Percentiles rank a stretch among this genome's conserved stretches.
phyloP scores from a whole-genome alignment of 257 asterid genomes.

The Nyctanthes arbortristis region DNA sequence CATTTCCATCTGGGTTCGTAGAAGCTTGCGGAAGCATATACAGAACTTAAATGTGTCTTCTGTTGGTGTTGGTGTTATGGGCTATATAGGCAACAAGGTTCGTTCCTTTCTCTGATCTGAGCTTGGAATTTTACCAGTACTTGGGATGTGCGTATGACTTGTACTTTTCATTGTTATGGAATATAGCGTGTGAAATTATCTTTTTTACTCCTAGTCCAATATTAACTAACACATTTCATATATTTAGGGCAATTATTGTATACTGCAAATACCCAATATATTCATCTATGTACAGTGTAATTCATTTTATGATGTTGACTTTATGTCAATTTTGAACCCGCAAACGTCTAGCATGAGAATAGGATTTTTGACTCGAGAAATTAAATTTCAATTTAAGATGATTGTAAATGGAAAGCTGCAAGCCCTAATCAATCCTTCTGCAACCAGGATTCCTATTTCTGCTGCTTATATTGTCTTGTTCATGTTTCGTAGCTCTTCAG shows the following conservation, averaged over 20 bases:
- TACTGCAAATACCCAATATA: no score
- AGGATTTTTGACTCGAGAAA: background rate
- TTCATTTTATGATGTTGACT: background rate
- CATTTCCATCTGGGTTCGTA: conserved; percentile 85
- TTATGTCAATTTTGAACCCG: background rate
- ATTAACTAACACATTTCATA: background rate
- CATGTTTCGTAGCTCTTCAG: background rate
- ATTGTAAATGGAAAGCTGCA: background rate
- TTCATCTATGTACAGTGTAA: background rate
- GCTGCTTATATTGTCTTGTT: background rate
- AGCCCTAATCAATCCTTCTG: background rate
- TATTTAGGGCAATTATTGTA: background rate
- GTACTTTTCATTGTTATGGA: background rate
- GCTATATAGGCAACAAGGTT: conserved; percentile 98
- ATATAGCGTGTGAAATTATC: background rate
- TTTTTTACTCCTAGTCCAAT: background rate
- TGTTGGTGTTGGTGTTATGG: conserved; percentile 99
- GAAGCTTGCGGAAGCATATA: conserved; percentile 77
- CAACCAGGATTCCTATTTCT: background rate
- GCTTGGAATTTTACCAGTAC: conserved; percentile 14
- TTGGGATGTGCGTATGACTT: background rate
- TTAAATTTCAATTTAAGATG: background rate
- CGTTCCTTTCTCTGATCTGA: conserved; percentile 26
- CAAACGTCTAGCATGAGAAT: background rate
- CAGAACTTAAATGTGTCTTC: conserved; percentile 78